Conservation (phyloP, 1,139 yeast species). For the Hemisphaericaspora subhashii region DNA sequence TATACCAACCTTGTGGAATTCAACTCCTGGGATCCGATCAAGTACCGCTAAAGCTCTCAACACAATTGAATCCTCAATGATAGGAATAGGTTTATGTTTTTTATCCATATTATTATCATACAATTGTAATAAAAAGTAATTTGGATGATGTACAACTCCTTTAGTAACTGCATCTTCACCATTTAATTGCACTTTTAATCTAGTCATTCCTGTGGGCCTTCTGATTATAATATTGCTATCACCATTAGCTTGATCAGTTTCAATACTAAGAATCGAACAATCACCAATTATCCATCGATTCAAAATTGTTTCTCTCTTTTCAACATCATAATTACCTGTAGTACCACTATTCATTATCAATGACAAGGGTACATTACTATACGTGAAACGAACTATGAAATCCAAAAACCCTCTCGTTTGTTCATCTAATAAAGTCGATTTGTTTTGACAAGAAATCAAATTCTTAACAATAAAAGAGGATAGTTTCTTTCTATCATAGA, state of each 20-base stretch:
- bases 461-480: slow-evolving; percentile 65
- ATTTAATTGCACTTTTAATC: slow-evolving; percentile 48
- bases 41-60: slow-evolving; percentile 61
- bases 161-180: slow-evolving; percentile 16
- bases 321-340: slow-evolving; percentile 16
- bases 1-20: slow-evolving; percentile 77
- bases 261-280: slow-evolving; percentile 54
- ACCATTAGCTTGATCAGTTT: slow-evolving; percentile 55
- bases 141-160: slow-evolving; percentile 19
- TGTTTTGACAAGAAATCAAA: slow-evolving; percentile 42
- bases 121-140: slow-evolving; percentile 34
- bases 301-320: slow-evolving; percentile 20
- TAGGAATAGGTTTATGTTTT: slow-evolving; percentile 34
- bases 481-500: slow-evolving; percentile 58
- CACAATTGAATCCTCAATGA: slow-evolving; percentile 49
- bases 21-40: slow-evolving; percentile 78
- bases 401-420: slow-evolving; percentile 68
- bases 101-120: slow-evolving; percentile 25
- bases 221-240: slow-evolving; percentile 53
- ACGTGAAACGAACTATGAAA: slow-evolving; percentile 65
- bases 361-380: slow-evolving; percentile 53
- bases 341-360: slow-evolving; percentile 39
- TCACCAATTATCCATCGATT: slow-evolving; percentile 64
- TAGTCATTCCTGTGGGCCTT: slow-evolving; percentile 66
- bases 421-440: slow-evolving; percentile 34